Percentiles rank a stretch among this genome's conserved stretches.
These are phyloP conservation scores for Gillenia trifoliata DNA, from an alignment of 306 rosid species.

Conservation along the genomic window DNA sequence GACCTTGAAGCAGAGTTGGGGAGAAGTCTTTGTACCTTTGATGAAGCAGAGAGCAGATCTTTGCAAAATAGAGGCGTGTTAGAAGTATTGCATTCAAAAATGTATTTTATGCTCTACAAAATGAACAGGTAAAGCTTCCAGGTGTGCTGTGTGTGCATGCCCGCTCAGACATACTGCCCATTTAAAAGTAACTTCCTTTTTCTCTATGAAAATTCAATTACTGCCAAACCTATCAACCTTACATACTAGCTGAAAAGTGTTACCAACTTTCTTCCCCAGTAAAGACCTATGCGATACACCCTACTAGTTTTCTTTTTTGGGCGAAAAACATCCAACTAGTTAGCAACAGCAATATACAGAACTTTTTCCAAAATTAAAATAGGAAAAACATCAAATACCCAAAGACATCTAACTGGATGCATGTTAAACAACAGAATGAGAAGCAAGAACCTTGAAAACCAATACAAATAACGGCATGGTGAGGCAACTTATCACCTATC, in stretches of 20 bases:
- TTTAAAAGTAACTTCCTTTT: background rate
- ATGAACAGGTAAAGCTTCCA: background rate
- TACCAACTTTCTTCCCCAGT: background rate
- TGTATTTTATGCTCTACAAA: background rate
- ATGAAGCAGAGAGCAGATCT: conserved; percentile 98
- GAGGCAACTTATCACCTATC: background rate
- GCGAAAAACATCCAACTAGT: background rate
- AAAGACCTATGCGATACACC: background rate
- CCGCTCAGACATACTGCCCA: background rate
- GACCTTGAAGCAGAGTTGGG: conserved; percentile 88
- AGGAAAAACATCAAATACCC: background rate
- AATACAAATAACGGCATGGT: background rate
- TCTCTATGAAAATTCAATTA: background rate
- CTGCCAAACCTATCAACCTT: background rate
- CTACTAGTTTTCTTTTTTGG: background rate
- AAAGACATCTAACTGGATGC: background rate
- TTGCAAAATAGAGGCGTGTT: conserved; percentile 20
- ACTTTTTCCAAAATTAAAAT: background rate
- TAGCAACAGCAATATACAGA: background rate
- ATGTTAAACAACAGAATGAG: background rate
- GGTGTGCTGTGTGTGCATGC: background rate
- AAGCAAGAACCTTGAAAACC: background rate
- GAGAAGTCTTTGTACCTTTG: conserved; percentile 96
- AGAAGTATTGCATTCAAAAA: conserved; percentile 5
- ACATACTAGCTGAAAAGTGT: background rate